Conservation (phyloP, 2,329 filamentous ascomycete genomes). For the Cytospora paraplurivora region DNA sequence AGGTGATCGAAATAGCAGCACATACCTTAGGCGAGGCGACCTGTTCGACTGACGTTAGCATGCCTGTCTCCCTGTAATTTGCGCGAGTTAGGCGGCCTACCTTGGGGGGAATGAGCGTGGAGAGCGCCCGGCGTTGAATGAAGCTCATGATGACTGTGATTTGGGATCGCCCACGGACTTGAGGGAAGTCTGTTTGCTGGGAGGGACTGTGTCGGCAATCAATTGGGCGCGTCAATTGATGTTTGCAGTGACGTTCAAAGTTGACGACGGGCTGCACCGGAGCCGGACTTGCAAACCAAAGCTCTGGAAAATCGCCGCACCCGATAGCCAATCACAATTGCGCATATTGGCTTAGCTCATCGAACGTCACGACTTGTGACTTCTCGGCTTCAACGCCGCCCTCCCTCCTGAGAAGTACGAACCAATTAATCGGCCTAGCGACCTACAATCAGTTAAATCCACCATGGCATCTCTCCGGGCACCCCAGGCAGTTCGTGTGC, state of each 20-base stretch:
- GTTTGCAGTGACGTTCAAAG: slow-evolving; percentile 32
- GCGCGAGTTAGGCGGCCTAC: slow-evolving; percentile 54
- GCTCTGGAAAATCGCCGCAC: slow-evolving; percentile 40
- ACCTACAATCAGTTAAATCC: slow-evolving; percentile 28
- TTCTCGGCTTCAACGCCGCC: not conserved
- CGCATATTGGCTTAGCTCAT: slow-evolving; percentile 13
- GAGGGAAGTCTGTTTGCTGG: not conserved
- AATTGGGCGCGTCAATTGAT: slow-evolving; percentile 39
- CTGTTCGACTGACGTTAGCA: slow-evolving; percentile 52
- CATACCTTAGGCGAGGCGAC: slow-evolving; percentile 84
- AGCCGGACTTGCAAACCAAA: slow-evolving; percentile 32
- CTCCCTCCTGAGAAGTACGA: not conserved
- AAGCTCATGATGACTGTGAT: slow-evolving; percentile 78
- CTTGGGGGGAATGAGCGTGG: slow-evolving; percentile 99
- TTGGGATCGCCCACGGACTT: slow-evolving; percentile 17
- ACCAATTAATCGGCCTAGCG: slow-evolving; percentile 12
- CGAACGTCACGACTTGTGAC: slow-evolving; percentile 22
- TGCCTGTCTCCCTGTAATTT: slow-evolving; percentile 19
- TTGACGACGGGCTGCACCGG: slow-evolving; percentile 25
- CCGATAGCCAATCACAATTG: slow-evolving; percentile 32
- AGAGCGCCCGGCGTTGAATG: slow-evolving; percentile 86
- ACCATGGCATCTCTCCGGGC: slow-evolving; percentile 69
- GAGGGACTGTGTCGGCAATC: slow-evolving; percentile 34
- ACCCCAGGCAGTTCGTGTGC: slow-evolving; percentile 53
- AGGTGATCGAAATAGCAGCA: slow-evolving; percentile 33